Evolutionary conservation across 139 green algal species (phyloP).

Genomic region (Chlorella sp.): DNA sequence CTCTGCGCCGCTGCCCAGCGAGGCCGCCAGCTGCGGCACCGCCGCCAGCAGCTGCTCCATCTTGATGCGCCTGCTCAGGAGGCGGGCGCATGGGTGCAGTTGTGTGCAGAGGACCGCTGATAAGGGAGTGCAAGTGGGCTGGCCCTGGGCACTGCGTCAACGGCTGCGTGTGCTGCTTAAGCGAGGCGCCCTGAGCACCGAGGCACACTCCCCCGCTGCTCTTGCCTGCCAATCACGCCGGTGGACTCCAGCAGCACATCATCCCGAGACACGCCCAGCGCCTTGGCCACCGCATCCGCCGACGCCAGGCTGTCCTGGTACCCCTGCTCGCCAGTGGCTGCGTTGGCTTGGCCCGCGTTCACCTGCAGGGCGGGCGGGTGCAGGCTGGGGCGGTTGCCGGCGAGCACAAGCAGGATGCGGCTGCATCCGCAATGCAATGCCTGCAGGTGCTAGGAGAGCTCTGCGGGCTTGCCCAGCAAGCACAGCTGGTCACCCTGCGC

Average conservation of each 20-base stretch:
- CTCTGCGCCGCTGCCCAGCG: constrained; percentile 59
- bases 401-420: background rate
- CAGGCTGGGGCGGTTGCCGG: background rate
- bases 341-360: constrained; percentile 98
- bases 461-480: no score
- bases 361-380: constrained; percentile 61
- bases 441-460: no score
- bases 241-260: constrained; percentile 71
- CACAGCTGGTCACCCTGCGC: no score
- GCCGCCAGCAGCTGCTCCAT: constrained; percentile 83
- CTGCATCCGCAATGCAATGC: no score
- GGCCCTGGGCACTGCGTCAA: no score
- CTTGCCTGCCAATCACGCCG: constrained; percentile 90
- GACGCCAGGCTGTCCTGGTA: constrained; percentile 65
- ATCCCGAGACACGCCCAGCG: constrained; percentile 65
- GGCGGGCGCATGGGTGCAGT: no score
- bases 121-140: no score
- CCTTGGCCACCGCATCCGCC: constrained; percentile 62
- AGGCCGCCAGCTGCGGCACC: constrained; percentile 76
- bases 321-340: constrained; percentile 86
- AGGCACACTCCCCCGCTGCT: no score
- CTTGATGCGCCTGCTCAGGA: constrained; percentile 79
- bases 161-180: no score
- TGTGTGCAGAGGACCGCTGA: no score
- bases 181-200: no score